Conservation (phyloP, 2,329 filamentous ascomycete species). For the Fusarium cicatricum region DNA sequence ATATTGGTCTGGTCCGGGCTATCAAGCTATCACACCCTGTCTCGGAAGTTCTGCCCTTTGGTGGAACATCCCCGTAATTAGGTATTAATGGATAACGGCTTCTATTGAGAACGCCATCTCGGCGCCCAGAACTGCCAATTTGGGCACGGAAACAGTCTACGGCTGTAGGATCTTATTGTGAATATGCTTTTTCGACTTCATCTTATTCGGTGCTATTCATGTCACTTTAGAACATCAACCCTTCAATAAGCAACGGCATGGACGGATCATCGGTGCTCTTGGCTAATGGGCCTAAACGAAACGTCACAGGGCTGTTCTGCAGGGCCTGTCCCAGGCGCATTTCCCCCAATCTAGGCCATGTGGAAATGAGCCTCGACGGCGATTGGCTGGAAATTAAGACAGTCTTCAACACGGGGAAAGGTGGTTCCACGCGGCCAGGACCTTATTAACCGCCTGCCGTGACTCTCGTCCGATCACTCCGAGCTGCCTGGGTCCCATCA, state of each 20-base stretch:
- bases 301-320: too few species aligned
- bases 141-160: background rate
- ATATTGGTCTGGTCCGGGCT: background rate
- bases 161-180: background rate
- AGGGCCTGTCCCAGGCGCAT: slow-evolving; percentile 4
- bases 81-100: slow-evolving; percentile 11
- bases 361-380: slow-evolving; percentile 6
- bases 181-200: background rate
- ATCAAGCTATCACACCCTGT: too few species aligned
- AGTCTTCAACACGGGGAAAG: slow-evolving; percentile 8
- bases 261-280: slow-evolving; percentile 5
- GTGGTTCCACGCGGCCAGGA: slow-evolving; percentile 8
- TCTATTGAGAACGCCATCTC: slow-evolving; percentile 5
- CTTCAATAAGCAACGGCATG: background rate
- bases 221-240: too few species aligned
- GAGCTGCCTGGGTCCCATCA: background rate
- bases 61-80: background rate
- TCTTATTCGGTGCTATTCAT: too few species aligned
- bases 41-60: background rate
- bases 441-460: background rate
- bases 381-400: slow-evolving; percentile 24
- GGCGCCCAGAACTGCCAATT: too few species aligned
- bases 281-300: too few species aligned
- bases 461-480: background rate
- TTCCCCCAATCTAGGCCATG: slow-evolving; percentile 19